Percentiles rank a stretch among this genome's conserved stretches.
Evolutionary conservation across 345 rosid genomes (phyloP).

Genomic region (Litchi chinensis): DNA sequence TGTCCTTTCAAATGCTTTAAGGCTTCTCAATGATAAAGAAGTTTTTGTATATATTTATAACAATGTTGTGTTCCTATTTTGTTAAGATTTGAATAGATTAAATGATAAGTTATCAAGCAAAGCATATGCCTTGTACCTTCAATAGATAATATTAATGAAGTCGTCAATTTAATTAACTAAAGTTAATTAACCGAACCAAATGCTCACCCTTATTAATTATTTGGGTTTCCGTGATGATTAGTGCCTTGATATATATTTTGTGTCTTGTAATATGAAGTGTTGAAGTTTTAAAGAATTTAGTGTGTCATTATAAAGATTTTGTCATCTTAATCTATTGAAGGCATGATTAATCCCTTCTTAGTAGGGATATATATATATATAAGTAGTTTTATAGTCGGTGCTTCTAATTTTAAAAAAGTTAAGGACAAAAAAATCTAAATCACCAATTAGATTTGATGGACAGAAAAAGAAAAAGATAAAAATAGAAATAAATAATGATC

Average conservation of each 20-base stretch:
- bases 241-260: neutral
- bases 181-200: neutral
- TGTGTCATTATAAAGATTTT: neutral
- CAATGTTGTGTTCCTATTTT: neutral
- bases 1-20: neutral
- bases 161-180: neutral
- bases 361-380: neutral
- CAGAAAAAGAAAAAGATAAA: too few species aligned
- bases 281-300: neutral
- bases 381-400: too few species aligned
- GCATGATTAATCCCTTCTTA: slow-evolving; percentile 7
- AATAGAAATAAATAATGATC: too few species aligned
- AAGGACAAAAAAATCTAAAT: too few species aligned
- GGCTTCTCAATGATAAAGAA: neutral
- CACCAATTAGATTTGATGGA: too few species aligned
- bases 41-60: too few species aligned
- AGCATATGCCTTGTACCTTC: neutral
- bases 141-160: neutral
- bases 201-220: neutral
- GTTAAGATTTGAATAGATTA: neutral
- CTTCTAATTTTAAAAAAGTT: too few species aligned
- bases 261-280: too few species aligned
- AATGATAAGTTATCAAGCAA: slow-evolving; percentile 7
- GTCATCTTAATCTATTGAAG: neutral
- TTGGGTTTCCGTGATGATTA: neutral